phyloP scores from a whole-genome alignment of 2,329 filamentous ascomycete genomes.

The Dothideomycetes sp. region DNA sequence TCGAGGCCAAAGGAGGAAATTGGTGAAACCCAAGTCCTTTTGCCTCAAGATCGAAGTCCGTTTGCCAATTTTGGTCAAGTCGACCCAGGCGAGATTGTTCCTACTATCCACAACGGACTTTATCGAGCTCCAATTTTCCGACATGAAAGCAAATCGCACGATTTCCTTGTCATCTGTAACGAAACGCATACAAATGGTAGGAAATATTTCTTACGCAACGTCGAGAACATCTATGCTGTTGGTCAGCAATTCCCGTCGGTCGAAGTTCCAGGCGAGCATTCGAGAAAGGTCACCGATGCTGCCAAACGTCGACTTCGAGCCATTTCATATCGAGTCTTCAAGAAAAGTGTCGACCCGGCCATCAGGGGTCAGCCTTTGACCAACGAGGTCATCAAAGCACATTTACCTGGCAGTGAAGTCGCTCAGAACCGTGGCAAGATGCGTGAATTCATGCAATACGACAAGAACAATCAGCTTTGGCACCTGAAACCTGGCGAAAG shows the following conservation, averaged over 20 bases:
- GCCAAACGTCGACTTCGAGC: constrained; percentile 95
- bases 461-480: constrained; percentile 86
- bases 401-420: constrained; percentile 87
- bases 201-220: constrained; percentile 73
- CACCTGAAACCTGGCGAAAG: constrained; percentile 62
- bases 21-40: constrained; percentile 77
- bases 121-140: constrained; percentile 90
- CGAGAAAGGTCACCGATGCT: constrained; percentile 91
- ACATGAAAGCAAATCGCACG: constrained; percentile 65
- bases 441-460: constrained; percentile 89
- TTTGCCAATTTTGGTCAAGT: constrained; percentile 94
- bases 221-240: constrained; percentile 84
- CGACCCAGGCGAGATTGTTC: constrained; percentile 79
- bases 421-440: constrained; percentile 94
- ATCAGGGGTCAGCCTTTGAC: constrained; percentile 78
- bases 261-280: constrained; percentile 88
- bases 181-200: constrained; percentile 70
- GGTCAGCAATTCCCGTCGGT: constrained; percentile 88
- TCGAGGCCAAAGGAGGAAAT: constrained; percentile 70
- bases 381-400: constrained; percentile 48
- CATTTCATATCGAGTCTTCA: constrained; percentile 82
- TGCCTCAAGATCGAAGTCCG: constrained; percentile 90
- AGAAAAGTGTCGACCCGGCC: constrained; percentile 59
- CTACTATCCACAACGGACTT: constrained; percentile 90
- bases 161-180: constrained; percentile 80